phyloP scores from a whole-genome alignment of 768 basidiomycete species.

The Daedaleopsis sinensis region DNA sequence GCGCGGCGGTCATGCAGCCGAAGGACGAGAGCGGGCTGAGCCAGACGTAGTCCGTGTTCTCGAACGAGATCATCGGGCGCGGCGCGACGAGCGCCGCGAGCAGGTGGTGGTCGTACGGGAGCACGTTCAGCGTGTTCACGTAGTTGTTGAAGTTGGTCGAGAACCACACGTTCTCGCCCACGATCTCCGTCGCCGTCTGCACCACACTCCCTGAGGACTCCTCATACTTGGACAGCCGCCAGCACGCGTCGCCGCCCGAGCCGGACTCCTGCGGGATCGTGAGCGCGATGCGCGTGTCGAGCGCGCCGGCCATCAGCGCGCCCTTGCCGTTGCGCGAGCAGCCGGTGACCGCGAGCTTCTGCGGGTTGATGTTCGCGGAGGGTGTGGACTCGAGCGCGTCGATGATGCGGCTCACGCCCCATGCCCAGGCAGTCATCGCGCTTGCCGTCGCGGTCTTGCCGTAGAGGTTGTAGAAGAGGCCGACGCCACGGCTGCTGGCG shows the following conservation, averaged over 20 bases:
- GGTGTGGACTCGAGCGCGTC: conserved; percentile 58
- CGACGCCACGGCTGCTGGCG: conserved; percentile 49
- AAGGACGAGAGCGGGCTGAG: conserved; percentile 52
- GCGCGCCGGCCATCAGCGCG: conserved; percentile 59
- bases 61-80: conserved; percentile 53
- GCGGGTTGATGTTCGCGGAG: conserved; percentile 48
- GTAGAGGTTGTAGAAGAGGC: conserved; percentile 62
- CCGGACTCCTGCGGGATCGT: conserved; percentile 68
- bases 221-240: conserved; percentile 59
- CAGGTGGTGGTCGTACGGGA: conserved; percentile 65
- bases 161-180: conserved; percentile 67
- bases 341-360: conserved; percentile 56
- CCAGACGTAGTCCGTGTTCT: conserved; percentile 61
- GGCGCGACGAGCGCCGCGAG: conserved; percentile 60
- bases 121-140: conserved; percentile 44
- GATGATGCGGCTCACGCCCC: conserved; percentile 63
- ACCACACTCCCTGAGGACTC: conserved; percentile 44
- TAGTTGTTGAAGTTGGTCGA: conserved; percentile 50
- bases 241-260: conserved; percentile 60
- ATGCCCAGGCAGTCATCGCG: conserved; percentile 65
- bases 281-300: conserved; percentile 59
- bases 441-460: conserved; percentile 48
- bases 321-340: conserved; percentile 67
- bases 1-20: conserved; percentile 54
- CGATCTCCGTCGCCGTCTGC: conserved; percentile 61